Base-by-base conservation (phyloP, 768 basidiomycete genomes). In the Amanita phalloides region DNA sequence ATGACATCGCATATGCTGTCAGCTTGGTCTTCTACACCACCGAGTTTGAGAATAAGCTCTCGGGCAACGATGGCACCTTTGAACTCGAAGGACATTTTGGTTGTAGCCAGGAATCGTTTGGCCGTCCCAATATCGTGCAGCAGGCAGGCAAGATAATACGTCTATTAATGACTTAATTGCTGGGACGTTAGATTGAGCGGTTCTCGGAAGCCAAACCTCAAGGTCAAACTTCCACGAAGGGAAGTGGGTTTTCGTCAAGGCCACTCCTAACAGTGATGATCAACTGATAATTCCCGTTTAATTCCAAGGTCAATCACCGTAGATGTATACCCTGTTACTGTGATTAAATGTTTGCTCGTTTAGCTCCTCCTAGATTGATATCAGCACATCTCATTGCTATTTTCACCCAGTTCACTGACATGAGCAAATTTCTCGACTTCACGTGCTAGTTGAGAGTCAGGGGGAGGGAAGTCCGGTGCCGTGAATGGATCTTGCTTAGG, bases 41-140 rank as follows among this genome's bases (percentile, higher is more conserved):
- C 71, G 4, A 63, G 60, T 26, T 69, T 58, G 21, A 75, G 58
- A 38, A 78, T 73, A 37, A 73, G 63, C 48, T 77, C 72, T 30
- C 75, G 71, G 33, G 74, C 77, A 10, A 77, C 67, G 48, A 78
- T 74, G 17, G 68, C 77, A 44, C 77, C 75, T 59, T 74, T 75
- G 65, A 76, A 77, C 62, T 79, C 78, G 57, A 79, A 78, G 11
- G 72, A 74, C 62, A 78, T 63, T 54, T 76, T 76, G n/a, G 77
- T 78, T 23, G 71, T 75, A n/a, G 69, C 55, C 43, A 76, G 64
- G 57, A 71, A 77, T 21, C 63, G 65, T 43, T 75, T 68, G 5
- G 73, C 74, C 3, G 74, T 74, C 42, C 76, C 77, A 43, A 78
- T 72, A 56, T 78, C 77, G 56, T 78, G 77, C 53, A 78, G 64